phyloP scores from a whole-genome alignment of 1,284 basidiomycete species.

The Rhodotorula sp. region DNA sequence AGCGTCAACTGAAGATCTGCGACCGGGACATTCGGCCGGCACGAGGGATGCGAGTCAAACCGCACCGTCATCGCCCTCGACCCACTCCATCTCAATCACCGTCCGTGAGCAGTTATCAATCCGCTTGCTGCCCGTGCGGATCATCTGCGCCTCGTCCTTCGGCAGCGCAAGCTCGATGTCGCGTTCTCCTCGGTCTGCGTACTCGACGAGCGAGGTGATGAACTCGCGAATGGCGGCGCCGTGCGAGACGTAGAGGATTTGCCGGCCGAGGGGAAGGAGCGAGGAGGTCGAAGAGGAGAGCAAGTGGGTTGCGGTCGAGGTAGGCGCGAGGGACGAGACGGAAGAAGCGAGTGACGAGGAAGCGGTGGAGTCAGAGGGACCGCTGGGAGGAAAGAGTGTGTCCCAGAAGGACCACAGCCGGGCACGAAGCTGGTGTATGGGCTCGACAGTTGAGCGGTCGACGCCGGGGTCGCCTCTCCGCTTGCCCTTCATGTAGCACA shows the following conservation, averaged over 20 bases:
- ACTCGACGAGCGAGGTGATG: slow-evolving; percentile 25
- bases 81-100: slow-evolving; percentile 33
- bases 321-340: not conserved
- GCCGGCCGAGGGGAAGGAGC: not conserved
- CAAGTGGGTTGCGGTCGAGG: not conserved
- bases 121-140: slow-evolving; percentile 21
- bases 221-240: slow-evolving; percentile 42
- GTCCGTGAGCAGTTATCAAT: slow-evolving; percentile 42
- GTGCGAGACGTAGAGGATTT: slow-evolving; percentile 40
- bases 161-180: slow-evolving; percentile 17
- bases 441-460: slow-evolving; percentile 35
- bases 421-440: slow-evolving; percentile 12
- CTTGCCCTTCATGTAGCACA: slow-evolving; percentile 24
- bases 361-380: not conserved
- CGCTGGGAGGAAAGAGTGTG: slow-evolving; percentile 21
- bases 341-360: not conserved
- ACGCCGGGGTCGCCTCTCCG: slow-evolving; percentile 27
- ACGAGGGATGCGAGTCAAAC: not conserved
- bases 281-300: not conserved
- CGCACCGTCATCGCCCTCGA: not conserved
- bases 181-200: not conserved
- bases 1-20: not conserved
- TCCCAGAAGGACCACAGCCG: slow-evolving; percentile 41
- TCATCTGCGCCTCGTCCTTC: slow-evolving; percentile 15
- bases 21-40: not conserved